A percentile compares a stretch with the other conserved stretches of the same genome.
These are phyloP conservation scores for Salvia splendens DNA, from an alignment of 257 asterid species.

Conservation along the genomic window DNA sequence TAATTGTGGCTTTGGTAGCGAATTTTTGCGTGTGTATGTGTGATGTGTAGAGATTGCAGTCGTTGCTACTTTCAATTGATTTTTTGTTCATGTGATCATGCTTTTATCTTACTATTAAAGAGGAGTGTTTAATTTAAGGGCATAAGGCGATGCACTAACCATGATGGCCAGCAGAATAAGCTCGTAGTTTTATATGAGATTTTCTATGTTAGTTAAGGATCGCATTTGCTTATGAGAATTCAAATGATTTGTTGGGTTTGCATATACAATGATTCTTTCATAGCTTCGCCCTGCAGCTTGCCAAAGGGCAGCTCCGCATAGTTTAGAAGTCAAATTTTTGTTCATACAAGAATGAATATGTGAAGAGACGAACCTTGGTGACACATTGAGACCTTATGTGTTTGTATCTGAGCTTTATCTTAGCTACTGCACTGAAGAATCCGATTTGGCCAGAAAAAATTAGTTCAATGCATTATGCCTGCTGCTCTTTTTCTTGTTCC, in stretches of 20 bases:
- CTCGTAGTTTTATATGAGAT: not conserved
- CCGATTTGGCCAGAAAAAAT: not conserved
- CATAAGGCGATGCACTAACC: not conserved
- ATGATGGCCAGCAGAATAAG: conserved; percentile 9
- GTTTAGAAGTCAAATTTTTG: not conserved
- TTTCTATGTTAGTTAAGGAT: not conserved
- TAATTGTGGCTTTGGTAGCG: not conserved
- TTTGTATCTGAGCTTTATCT: not conserved
- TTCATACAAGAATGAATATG: conserved; percentile 18
- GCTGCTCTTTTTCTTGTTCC: not conserved
- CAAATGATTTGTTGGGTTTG: conserved; percentile 7
- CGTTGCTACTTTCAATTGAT: not conserved
- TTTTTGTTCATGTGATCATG: not conserved
- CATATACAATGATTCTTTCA: not conserved
- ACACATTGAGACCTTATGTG: conserved; percentile 11
- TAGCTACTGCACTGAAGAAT: not conserved
- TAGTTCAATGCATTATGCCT: not conserved
- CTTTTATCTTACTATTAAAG: not conserved
- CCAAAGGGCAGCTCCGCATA: not conserved
- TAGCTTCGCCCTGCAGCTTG: not conserved
- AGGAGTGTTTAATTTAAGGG: not conserved
- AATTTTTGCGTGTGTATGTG: not conserved
- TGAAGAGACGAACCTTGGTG: not conserved
- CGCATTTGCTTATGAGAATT: conserved; percentile 1
- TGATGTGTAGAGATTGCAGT: not conserved